Conservation (phyloP, 148 eudicot species). For the Euryodendron excelsum region DNA sequence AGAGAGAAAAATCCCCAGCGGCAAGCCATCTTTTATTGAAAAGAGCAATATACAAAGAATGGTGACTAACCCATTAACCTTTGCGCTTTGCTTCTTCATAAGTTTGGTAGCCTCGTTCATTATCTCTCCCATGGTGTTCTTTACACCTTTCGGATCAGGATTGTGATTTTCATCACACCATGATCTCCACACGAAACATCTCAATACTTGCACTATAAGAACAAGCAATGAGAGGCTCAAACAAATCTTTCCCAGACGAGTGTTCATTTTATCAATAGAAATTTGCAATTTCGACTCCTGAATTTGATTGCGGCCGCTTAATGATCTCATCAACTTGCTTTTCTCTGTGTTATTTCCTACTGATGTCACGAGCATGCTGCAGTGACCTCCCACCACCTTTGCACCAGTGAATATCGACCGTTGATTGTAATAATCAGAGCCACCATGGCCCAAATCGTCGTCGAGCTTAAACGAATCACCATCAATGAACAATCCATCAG, state of each 20-base stretch:
- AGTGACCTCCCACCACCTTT: slow-evolving; percentile 5
- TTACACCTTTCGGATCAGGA: slow-evolving; percentile 14
- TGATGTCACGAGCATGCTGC: slow-evolving; percentile 6
- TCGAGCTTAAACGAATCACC: background rate
- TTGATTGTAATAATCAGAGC: background rate
- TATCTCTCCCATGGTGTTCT: slow-evolving; percentile 16
- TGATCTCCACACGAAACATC: background rate
- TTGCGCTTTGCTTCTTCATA: slow-evolving; percentile 1
- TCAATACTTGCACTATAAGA: slow-evolving; percentile 1
- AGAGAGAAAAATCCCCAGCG: slow-evolving; percentile 12
- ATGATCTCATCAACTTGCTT: slow-evolving; percentile 11
- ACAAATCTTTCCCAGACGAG: slow-evolving; percentile 8
- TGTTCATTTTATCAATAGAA: background rate
- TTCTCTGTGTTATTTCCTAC: slow-evolving; percentile 11
- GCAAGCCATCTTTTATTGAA: slow-evolving; percentile 13
- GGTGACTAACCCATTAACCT: slow-evolving; percentile 12
- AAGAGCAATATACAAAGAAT: slow-evolving; percentile 11
- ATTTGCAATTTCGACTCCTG: background rate
- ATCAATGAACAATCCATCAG: slow-evolving; percentile 12
- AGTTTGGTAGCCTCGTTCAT: slow-evolving; percentile 11
- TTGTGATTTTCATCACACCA: slow-evolving; percentile 3
- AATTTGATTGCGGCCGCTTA: background rate
- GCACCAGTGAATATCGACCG: slow-evolving; percentile 9
- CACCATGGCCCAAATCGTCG: background rate
- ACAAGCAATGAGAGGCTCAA: slow-evolving; percentile 6